Evolutionary conservation across 257 asterid species (phyloP), one percentile per base, ranked within the genome.

Genomic region (Nicotiana undulata): DNA sequence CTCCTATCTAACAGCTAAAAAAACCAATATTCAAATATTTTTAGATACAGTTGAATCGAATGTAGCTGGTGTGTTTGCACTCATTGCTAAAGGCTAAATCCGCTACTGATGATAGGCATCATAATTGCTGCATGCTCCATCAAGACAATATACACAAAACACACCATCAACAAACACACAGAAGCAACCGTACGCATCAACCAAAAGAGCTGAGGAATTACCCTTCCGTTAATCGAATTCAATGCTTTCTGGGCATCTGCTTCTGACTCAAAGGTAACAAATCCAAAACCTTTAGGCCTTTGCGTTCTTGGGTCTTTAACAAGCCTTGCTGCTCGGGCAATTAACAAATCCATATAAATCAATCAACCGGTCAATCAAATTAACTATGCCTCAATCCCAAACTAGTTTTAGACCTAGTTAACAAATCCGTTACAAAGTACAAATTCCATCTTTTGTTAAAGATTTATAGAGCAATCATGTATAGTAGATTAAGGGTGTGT

Each of bases 241-340:
- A 88, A 64, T 8, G 98, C 97, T 66, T 88, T 89, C 53, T 79
- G 90, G 8, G 92, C 97, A 80, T 90, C 90, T 49, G 82, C 49
- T 79, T 90, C 93, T 9, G 92, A 83, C 8, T 75, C 90, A 86
- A 91, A 93, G 85, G 80, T 86, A 40, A 91, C 93, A 79, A 92
- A 95, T 79, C 92, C 97, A 83, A 92, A 95, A 70, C 98, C 97
- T 82, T 91, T 91, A 13, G 87, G 91, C 87, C 97, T 88, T 77
- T 77, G 93, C 2, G 94, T 92, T 63, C 52, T 83, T 28, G 91
- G 88, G 78, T 91, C 98, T 63, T 67, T 86, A 75, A 90, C 79
- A 79, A 94, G 94, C 90, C 94, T 90, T 22, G 87, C 96, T 90
- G 89, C 83, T 63, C 29, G 74, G 63, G 44, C 79, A 49, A 46